phyloP scores from a whole-genome alignment of 129 eudicot species.

The Arctium lappa region DNA sequence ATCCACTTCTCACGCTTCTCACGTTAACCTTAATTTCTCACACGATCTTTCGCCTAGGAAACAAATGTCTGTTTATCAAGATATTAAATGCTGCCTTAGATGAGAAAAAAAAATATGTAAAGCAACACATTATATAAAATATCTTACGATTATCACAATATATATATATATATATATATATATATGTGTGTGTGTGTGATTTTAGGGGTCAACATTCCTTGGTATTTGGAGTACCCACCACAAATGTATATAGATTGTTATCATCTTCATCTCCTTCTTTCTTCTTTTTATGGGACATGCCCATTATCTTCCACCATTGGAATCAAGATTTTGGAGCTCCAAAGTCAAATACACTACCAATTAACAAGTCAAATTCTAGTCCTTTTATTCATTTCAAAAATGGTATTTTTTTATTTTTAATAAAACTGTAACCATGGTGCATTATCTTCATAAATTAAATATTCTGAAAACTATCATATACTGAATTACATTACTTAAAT shows the following conservation, averaged over 20 bases:
- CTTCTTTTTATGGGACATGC: slow-evolving; percentile 37
- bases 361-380: slow-evolving; percentile 22
- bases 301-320: slow-evolving; percentile 41
- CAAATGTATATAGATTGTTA: slow-evolving; percentile 34
- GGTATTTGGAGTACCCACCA: slow-evolving; percentile 43
- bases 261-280: slow-evolving; percentile 25
- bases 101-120: too few relatives aligned
- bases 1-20: too few relatives aligned
- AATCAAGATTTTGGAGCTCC: slow-evolving; percentile 28
- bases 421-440: background rate
- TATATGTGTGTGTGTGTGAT: too few relatives aligned
- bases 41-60: too few relatives aligned
- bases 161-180: too few relatives aligned
- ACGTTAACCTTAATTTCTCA: too few relatives aligned
- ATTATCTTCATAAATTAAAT: background rate
- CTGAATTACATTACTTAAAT: background rate
- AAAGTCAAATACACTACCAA: slow-evolving; percentile 30
- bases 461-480: background rate
- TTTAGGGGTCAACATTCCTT: slow-evolving; percentile 30
- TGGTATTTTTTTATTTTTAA: background rate
- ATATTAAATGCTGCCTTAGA: too few relatives aligned
- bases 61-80: too few relatives aligned
- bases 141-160: too few relatives aligned
- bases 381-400: slow-evolving; percentile 6
- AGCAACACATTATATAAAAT: too few relatives aligned